Evolutionary conservation across 1,139 yeast genomes (phyloP).

Genomic region (Yamadazyma dendronema): DNA sequence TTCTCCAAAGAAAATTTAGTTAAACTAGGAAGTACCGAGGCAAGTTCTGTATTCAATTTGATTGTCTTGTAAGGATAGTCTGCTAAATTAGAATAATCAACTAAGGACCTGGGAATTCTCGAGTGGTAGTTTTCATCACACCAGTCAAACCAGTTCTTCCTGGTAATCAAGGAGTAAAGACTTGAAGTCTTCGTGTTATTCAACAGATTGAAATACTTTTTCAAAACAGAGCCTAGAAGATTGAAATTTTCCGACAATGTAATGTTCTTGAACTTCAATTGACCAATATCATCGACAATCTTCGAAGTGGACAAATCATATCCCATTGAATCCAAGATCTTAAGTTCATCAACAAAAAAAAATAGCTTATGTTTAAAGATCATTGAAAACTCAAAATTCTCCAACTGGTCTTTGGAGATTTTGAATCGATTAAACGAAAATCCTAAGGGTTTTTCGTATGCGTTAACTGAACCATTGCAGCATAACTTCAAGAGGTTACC

Average conservation of each 20-base stretch:
- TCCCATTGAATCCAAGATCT: slow-evolving; percentile 12
- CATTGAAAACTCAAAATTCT: slow-evolving; percentile 20
- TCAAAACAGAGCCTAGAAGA: slow-evolving; percentile 4
- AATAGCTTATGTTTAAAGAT: slow-evolving; percentile 15
- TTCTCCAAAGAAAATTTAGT: slow-evolving; percentile 10
- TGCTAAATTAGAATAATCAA: slow-evolving; percentile 16
- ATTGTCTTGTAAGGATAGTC: slow-evolving; percentile 12
- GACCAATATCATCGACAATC: slow-evolving; percentile 1
- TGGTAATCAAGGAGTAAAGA: slow-evolving; percentile 10
- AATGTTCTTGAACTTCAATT: slow-evolving; percentile 8
- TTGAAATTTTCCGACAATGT: slow-evolving; percentile 8
- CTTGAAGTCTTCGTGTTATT: slow-evolving; percentile 10
- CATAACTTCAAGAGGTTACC: slow-evolving; percentile 7
- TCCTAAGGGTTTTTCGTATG: slow-evolving; percentile 7
- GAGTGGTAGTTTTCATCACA: slow-evolving; percentile 13
- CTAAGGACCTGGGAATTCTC: slow-evolving; percentile 8
- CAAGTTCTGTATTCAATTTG: slow-evolving; percentile 12
- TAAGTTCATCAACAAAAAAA: slow-evolving; percentile 16
- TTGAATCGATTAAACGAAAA: slow-evolving; percentile 13
- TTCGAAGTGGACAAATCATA: slow-evolving; percentile 6
- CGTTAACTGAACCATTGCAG: slow-evolving; percentile 9
- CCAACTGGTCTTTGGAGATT: slow-evolving; percentile 12
- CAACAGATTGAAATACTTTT: slow-evolving; percentile 9
- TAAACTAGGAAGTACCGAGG: slow-evolving; percentile 11
- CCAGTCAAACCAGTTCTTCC: slow-evolving; percentile 18